Percentiles rank a stretch among this genome's conserved stretches.
These are phyloP conservation scores for Piromyces finnis DNA, from an alignment of 192 early-diverging fungal species.

Conservation along the genomic window DNA sequence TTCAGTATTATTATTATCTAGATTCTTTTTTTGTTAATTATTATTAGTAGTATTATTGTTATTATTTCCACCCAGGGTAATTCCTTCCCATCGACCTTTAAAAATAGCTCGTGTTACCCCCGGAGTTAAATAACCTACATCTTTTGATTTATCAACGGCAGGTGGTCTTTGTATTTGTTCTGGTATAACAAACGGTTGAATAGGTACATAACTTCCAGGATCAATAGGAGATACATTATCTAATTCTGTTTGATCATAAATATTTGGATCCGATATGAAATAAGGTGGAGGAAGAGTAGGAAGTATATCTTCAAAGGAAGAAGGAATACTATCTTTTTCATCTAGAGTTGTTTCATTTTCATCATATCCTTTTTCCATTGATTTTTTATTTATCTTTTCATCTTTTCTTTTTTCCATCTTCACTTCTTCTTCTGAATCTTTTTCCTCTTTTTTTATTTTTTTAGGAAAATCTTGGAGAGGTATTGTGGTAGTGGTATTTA, in stretches of 20 bases:
- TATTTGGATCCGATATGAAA: background rate
- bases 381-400: too few relatives aligned
- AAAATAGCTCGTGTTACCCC: background rate
- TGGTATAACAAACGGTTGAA: background rate
- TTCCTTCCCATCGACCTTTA: background rate
- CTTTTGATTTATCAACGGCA: background rate
- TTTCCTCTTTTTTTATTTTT: background rate
- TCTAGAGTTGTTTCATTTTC: too few relatives aligned
- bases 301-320: background rate
- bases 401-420: background rate
- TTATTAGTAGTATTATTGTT: background rate
- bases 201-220: background rate
- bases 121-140: background rate
- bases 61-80: background rate
- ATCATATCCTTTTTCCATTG: too few relatives aligned
- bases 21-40: too few relatives aligned
- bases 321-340: background rate
- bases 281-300: background rate
- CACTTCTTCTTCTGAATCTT: too few relatives aligned
- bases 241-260: background rate
- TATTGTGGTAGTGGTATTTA: background rate
- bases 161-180: background rate
- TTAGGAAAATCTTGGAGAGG: too few relatives aligned
- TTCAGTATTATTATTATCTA: too few relatives aligned
- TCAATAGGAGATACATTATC: background rate